Base-by-base conservation (phyloP, 148 eudicot genomes). In the Chenopodium formosanum region DNA sequence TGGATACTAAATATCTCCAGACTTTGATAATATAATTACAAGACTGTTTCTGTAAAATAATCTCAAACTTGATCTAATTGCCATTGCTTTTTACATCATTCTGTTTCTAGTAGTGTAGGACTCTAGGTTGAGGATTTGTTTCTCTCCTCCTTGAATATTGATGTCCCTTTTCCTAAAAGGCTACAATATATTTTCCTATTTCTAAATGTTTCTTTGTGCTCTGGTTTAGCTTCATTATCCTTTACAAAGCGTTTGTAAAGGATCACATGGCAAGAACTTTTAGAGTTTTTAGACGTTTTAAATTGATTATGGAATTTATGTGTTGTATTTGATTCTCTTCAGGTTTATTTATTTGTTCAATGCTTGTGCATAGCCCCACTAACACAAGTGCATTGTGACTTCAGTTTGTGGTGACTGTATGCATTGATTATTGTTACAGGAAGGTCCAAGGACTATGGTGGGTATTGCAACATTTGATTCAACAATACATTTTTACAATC, bases 401-500 rank as follows among this genome's bases (percentile, higher is more conserved):
- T 68, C 68, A 40, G 46, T 71, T 9, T 31, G 32, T 31, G 47
- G 31, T 47, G 37, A 48, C 25, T 79, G 64, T 71, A 40, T 40
- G 7, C 7, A 40, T 73, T 73, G 73, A 29, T 81, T 47, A 13
- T 68, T 83, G 76, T 63, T 88, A 79, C 93, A 94, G 98, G 95
- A 90, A 82, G 97, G 95, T 82, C 97, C 97, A 46, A 88, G 93
- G 78, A 94, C 98, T 74, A 86, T 90, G 90, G 95, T 93, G 69
- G 98, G 98, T 77, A 87, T 94, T 70, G 98, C 98, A 82, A 94
- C 98, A 77, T 94, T 91, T 89, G 97, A 94, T 81, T 91, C 94
- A 47, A 94, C 94, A 23, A 89, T 94, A 82, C 98, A 94, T 81
- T 94, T 94, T 83, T 93, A 94, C 88, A 93, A 94, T 82, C 88